Evolutionary conservation across 345 rosid species (phyloP), one percentile per base, ranked within the genome.

Genomic region (Diplotaxis tenuifolia): DNA sequence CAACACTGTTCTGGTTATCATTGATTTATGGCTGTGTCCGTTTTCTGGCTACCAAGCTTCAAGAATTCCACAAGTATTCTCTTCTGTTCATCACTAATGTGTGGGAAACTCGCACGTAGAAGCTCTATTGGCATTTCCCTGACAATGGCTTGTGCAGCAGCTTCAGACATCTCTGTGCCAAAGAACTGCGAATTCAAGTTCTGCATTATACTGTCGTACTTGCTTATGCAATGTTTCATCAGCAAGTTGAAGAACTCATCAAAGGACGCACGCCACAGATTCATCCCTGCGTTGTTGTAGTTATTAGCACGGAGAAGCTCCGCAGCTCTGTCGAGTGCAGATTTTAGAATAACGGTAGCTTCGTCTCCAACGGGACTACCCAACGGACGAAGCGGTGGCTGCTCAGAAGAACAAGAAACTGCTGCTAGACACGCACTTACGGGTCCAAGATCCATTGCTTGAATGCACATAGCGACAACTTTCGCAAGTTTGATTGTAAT

Each of bases 221-320:
- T 93, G 57, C 84, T 88, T 56, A 88, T 60, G 62, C 94, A 93
- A 68, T 89, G 90, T 79, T 90, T 89, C 70, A 87, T 81, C 45
- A 93, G 90, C 52, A 89, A 89, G 69, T 75, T 81, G 79, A 91
- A 93, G 73, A 91, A 91, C 77, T 93, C 98, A 70, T 93, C 87
- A 60, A 91, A 91, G 19, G 97, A 85, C 58, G 93, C 94, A 81
- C 88, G 89, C 98, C 97, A 91, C 34, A 89, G 86, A 52, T 88
- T 82, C 76, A 79, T 75, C 68, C 84, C 83, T 49, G 83, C 68
- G 32, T 58, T 72, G 76, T 76, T 85, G 61, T 85, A 91, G 79
- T 76, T 84, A 54, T 78, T 85, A 75, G 87, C 85, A 42, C 76
- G 83, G 72, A 89, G 80, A 47, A 93, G 78, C 63, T 89, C 83